Evolutionary conservation across 352 stramenopile genomes (phyloP), one percentile per base, ranked within the genome.

Genomic region (Phytopythium oedochilum): DNA sequence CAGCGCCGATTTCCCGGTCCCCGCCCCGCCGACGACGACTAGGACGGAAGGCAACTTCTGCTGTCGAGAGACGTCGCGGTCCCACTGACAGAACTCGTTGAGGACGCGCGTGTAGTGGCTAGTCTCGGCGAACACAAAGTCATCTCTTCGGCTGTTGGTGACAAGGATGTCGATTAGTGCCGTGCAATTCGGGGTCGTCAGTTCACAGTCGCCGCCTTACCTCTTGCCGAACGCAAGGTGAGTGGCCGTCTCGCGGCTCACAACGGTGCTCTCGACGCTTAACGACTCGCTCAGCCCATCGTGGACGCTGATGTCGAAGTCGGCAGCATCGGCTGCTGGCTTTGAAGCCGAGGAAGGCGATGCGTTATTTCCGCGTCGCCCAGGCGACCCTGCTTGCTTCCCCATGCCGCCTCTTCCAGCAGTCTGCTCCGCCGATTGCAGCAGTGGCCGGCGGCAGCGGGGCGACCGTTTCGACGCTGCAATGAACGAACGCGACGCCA

Each of bases 1-100:
- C 34, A 94, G 55, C n/a, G 84, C 69, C 7, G 84, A 89, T 55
- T 94, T 94, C 22, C 84, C 82, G n/a, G 73, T 72, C 3, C 79
- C 84, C 8, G 83, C 66, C 22, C 79, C 66, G 10, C 79, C 75
- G 43, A 91, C 64, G 6, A 92, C 75, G 0, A 82, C 81, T 7
- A 92, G 53, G 10, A 91, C 42, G 35, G 79, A 66, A 15, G 45
- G 18, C 2, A 75, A 83, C 28, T 31, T 42, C n/a, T 53, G n/a
- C 11, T 39, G 46, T 14, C 60, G 45, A 29, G 25, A 28, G 15
- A 53, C 34, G 22, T 75, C 59, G 29, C 52, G 57, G 34, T 68
- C 61, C 63, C 66, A 73, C 55, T 81, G 60, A 32, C 83, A 93
- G 66, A 90, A 79, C 45, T 89, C 78, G 50, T 89, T 78, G 34